Evolutionary conservation across 108 stramenopile species (phyloP), one percentile per base, ranked within the genome.

Genomic region (Skeletonema tropicum): DNA sequence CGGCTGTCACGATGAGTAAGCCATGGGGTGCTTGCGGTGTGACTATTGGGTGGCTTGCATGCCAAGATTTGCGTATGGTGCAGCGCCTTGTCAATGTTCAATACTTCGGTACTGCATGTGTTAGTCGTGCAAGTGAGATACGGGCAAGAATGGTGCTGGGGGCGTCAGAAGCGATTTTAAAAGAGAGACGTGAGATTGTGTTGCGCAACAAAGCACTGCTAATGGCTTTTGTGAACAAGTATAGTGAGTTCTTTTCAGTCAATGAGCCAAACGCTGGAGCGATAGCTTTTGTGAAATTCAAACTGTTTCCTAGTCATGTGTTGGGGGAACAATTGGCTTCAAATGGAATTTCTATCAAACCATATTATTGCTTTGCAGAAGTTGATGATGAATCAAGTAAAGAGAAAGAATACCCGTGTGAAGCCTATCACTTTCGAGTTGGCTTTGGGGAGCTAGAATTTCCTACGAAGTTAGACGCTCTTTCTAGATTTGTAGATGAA

Each of bases 11-110:
- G 21, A 78, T 91, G 88, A 75, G 72, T 61, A 93, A 93, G 67
- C 92, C 92, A 36, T 90, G 90, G 90, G 92, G 92, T 14, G 92
- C 79, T 9, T 91, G 92, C 78, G 92, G 92, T 17, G 84, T 90
- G 3, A 80, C 87, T 0, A 86, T 93, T 57, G 92, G 90, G 0
- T 93, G 92, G 92, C 38, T 93, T 6, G 92, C 87, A 0, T 87
- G 77, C 64, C 70, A 42, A 3, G 83, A 93, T 68, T 17, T 26
- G 26, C 31, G 66, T n/a, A 67, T 90, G 82, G 71, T 85, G 12
- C 68, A 86, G 57, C 71, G 62, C 12, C 38, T 93, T 52, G 68
- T 74, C 19, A 80, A 90, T 61, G 77, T 79, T 17, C 88, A 90
- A 57, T 89, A 93, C 60, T 93, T 93, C 77, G 92, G 92, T 39